Evolutionary conservation across 805 yeast genomes (phyloP), one percentile per base, ranked within the genome.

Genomic region (Torulaspora microellipsoides): DNA sequence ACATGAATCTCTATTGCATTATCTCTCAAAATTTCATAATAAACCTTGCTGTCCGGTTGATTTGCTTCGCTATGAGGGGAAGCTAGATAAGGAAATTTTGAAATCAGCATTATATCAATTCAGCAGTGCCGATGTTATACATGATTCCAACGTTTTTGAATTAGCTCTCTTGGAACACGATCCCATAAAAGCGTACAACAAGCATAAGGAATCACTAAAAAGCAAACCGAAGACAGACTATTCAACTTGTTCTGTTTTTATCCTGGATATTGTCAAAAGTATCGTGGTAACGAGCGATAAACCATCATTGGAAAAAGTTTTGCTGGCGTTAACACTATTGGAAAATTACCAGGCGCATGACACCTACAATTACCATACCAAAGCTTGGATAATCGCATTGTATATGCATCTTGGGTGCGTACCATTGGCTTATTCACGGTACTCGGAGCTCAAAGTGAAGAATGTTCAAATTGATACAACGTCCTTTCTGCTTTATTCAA

Each of bases 391-490:
- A 29, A 72, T 85, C 38, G 72, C 78, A 27, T 58, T 87, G 2
- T 85, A 84, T 61, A 69, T 76, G 12, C 57, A 71, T 14, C 55
- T 87, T 8, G 88, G 88, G 38, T 68, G 79, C 8, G 69, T 70
- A 27, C 59, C 73, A 1, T 60, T 69, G 33, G 82, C 90, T 0
- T 53, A 62, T 28, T 58, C 61, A 7, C 76, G 79, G 36, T 88
- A 75, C 59, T 62, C 72, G 12, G 56, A 69, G 1, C 62, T 90
- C 40, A 77, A 79, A 30, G 76, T 88, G 52, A 86, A 84, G 56
- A 80, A 82, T 66, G 64, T 89, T 8, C 98, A 91, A 63, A 69
- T 73, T 39, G 96, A 90, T 55, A 76, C 86, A 0, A 60, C 85
- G 36, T 75, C 81, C 10, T 76, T 78, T 48, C 71, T 75, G 48